phyloP scores from a whole-genome alignment of 345 rosid genomes.

The Gossypium herbaceum region DNA sequence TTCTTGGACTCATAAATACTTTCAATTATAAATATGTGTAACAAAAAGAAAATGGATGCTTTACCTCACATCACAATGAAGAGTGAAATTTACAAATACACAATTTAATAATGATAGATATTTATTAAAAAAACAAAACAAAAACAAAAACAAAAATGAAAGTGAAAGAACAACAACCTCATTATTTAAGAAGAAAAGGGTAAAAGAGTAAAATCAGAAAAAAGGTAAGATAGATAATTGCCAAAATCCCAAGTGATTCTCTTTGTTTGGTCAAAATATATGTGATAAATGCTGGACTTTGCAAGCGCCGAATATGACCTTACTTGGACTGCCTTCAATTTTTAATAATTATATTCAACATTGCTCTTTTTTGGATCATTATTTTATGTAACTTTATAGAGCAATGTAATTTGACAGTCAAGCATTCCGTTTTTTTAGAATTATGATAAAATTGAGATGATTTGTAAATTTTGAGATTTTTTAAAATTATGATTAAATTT shows the following conservation, averaged over 20 bases:
- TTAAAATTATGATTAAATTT: too few species aligned
- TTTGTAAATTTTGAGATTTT: too few species aligned
- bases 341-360: too few species aligned
- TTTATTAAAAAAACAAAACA: background rate
- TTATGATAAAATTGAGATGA: rapidly evolving
- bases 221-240: background rate
- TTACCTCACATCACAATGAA: background rate
- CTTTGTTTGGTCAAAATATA: constrained; percentile 1
- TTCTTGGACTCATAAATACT: too few species aligned
- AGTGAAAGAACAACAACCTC: background rate
- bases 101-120: background rate
- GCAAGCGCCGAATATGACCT: constrained; percentile 12
- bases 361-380: background rate
- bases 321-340: constrained; percentile 3
- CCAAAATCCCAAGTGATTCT: constrained; percentile 1
- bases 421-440: background rate
- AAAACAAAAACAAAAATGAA: background rate
- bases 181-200: background rate
- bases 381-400: background rate
- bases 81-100: background rate
- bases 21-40: background rate
- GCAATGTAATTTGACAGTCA: background rate
- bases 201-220: background rate
- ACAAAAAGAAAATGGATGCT: background rate
- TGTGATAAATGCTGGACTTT: background rate